Evolutionary conservation across 768 basidiomycete genomes (phyloP).

Genomic region (Tulasnella sp.): DNA sequence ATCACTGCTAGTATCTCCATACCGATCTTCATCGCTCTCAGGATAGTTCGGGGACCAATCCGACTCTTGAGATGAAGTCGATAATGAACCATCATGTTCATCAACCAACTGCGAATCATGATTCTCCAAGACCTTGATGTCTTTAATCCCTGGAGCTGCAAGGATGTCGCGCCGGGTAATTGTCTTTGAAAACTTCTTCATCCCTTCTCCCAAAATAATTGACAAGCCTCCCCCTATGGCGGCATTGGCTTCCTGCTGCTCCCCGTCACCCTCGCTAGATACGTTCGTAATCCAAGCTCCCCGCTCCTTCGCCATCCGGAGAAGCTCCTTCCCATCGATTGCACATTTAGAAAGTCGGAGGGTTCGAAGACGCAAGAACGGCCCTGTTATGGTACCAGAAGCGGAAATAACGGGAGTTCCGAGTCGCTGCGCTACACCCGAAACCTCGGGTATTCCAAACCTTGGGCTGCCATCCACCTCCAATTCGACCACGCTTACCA

Average conservation of each 20-base stretch:
- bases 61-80: not conserved
- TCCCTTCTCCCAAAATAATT: not conserved
- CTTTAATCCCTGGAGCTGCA: not conserved
- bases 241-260: not conserved
- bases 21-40: no score
- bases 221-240: not conserved
- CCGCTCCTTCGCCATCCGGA: not conserved
- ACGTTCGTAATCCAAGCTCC: not conserved
- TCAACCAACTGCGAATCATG: not conserved
- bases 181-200: not conserved
- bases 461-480: not conserved
- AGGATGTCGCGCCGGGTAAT: not conserved
- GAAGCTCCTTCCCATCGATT: no score
- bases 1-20: no score
- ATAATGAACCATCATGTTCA: not conserved
- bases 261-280: not conserved
- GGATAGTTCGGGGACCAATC: not conserved
- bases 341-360: no score
- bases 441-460: not conserved
- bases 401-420: not conserved
- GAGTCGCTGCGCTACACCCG: not conserved
- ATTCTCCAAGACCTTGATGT: not conserved
- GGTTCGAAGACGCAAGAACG: no score
- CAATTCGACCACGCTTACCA: not conserved
- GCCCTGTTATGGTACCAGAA: no score